A percentile compares a stretch with the other conserved stretches of the same genome.
These are phyloP conservation scores for Cryptococcus floricola DNA, from an alignment of 1,284 basidiomycete species.

Conservation along the genomic window DNA sequence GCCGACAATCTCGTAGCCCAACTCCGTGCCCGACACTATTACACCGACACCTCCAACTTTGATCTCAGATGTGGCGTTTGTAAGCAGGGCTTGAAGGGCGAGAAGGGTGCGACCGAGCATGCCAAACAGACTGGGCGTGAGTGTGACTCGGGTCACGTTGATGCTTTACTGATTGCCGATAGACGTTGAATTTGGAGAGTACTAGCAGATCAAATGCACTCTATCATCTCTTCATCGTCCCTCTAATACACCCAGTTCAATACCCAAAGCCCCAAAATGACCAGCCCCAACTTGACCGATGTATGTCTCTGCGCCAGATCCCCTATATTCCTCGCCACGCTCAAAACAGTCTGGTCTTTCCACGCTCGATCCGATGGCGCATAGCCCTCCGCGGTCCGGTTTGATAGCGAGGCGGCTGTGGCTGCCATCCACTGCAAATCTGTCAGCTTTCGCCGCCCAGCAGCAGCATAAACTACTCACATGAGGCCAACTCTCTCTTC, in stretches of 20 bases:
- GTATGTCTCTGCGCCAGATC: slow-evolving; percentile 38
- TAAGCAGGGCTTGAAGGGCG: slow-evolving; percentile 72
- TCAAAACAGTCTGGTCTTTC: slow-evolving; percentile 32
- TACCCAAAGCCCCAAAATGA: slow-evolving; percentile 44
- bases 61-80: slow-evolving; percentile 60
- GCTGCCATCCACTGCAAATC: slow-evolving; percentile 29
- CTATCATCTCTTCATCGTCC: not conserved
- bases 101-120: slow-evolving; percentile 84
- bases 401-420: slow-evolving; percentile 18
- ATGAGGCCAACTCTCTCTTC: slow-evolving; percentile 23
- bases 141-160: slow-evolving; percentile 11
- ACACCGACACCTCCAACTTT: slow-evolving; percentile 86
- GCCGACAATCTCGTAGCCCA: slow-evolving; percentile 67
- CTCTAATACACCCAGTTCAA: slow-evolving; percentile 47
- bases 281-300: slow-evolving; percentile 41
- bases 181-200: slow-evolving; percentile 74
- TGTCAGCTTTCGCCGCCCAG: not conserved
- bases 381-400: slow-evolving; percentile 24
- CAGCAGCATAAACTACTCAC: slow-evolving; percentile 14
- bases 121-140: slow-evolving; percentile 79
- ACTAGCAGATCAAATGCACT: slow-evolving; percentile 31
- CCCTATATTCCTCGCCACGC: slow-evolving; percentile 25
- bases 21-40: slow-evolving; percentile 71
- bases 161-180: not conserved
- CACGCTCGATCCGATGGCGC: slow-evolving; percentile 16